These are phyloP conservation scores for Penicillium macrosclerotiorum DNA, from an alignment of 495 filamentous ascomycete species.

Conservation along the genomic window DNA sequence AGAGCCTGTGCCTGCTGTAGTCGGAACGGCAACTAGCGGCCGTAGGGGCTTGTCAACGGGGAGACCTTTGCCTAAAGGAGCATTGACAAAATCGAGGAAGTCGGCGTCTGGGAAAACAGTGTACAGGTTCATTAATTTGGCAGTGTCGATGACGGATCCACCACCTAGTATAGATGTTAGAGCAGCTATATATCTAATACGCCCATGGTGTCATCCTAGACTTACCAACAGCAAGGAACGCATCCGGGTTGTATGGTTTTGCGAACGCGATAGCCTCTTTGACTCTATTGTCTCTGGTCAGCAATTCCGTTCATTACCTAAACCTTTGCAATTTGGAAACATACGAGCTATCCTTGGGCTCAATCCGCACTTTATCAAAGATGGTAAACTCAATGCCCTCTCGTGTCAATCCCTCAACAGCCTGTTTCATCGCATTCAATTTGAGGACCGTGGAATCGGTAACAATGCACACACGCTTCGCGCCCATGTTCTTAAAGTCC, in stretches of 20 bases:
- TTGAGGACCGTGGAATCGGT: conserved; percentile 78
- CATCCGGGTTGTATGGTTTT: conserved; percentile 76
- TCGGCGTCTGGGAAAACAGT: conserved; percentile 81
- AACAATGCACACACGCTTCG: conserved; percentile 83
- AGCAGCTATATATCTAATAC: background rate
- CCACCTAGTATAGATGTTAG: conserved; percentile 35
- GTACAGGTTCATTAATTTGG: conserved; percentile 98
- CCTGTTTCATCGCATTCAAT: conserved; percentile 82
- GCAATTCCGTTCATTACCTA: too few relatives aligned
- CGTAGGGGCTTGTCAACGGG: conserved; percentile 77
- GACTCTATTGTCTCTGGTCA: conserved; percentile 49
- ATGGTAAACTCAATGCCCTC: conserved; percentile 80
- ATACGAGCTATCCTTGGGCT: conserved; percentile 91
- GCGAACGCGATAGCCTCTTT: conserved; percentile 84
- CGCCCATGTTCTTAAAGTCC: conserved; percentile 90
- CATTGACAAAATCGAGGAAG: conserved; percentile 97
- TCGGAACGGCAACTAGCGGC: conserved; percentile 89
- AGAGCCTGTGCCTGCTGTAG: conserved; percentile 90
- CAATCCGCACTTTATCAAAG: conserved; percentile 73
- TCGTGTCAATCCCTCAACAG: conserved; percentile 67
- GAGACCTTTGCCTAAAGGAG: conserved; percentile 82
- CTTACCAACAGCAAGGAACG: conserved; percentile 85
- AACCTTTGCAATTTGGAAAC: too few relatives aligned
- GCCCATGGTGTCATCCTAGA: background rate
- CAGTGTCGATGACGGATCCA: conserved; percentile 91